phyloP scores from a whole-genome alignment of 495 filamentous ascomycete species.

The Xylaria curta region DNA sequence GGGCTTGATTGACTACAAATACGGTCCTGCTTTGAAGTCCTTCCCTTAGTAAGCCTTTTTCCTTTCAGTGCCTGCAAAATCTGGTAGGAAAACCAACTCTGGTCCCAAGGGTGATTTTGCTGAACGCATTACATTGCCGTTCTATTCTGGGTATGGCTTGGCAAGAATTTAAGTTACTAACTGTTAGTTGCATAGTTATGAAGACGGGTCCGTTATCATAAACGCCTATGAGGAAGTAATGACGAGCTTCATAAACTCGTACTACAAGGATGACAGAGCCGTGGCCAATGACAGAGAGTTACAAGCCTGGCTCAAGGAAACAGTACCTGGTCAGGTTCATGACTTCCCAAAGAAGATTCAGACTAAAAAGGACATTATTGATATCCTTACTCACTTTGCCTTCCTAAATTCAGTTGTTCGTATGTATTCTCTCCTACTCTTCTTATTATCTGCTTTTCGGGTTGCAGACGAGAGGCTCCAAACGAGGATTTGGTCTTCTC shows the following conservation, averaged over 20 bases:
- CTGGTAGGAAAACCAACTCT: conserved; percentile 27
- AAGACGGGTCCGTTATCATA: conserved; percentile 26
- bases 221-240: conserved; percentile 35
- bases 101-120: not conserved
- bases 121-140: not conserved
- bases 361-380: conserved; percentile 34
- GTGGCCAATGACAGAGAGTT: conserved; percentile 42
- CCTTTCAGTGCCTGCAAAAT: not conserved
- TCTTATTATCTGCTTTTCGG: not conserved
- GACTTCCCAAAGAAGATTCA: conserved; percentile 35
- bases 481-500: not conserved
- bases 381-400: conserved; percentile 43
- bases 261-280: conserved; percentile 37
- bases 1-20: conserved; percentile 40
- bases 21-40: conserved; percentile 40
- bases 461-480: not conserved
- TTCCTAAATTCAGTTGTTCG: conserved; percentile 26
- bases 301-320: conserved; percentile 41
- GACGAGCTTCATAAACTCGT: conserved; percentile 41
- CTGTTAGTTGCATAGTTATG: not conserved
- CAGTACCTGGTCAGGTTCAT: conserved; percentile 29
- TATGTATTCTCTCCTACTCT: conserved; percentile 5
- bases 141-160: not conserved
- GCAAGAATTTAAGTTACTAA: not conserved
- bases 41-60: conserved; percentile 42